A percentile compares a stretch with the other conserved stretches of the same genome.
phyloP scores from a whole-genome alignment of 2,329 filamentous ascomycete genomes.

The Alternaria dauci region DNA sequence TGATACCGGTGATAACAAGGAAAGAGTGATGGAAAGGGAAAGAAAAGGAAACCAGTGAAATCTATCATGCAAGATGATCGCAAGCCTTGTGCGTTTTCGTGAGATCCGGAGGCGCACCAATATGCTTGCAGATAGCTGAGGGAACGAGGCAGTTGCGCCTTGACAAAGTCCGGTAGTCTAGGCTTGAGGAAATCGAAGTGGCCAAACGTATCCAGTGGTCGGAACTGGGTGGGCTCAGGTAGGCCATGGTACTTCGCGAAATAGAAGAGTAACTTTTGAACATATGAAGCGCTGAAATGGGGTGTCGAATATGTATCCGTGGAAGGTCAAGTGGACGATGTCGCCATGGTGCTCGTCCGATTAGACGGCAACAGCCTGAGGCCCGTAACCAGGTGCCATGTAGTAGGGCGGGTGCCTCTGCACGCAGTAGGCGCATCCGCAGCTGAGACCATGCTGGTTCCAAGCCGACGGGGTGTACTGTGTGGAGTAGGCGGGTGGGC shows the following conservation, averaged over 20 bases:
- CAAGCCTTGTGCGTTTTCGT: constrained; percentile 48
- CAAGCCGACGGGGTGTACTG: constrained; percentile 50
- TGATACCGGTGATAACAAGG: constrained; percentile 35
- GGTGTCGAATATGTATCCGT: constrained; percentile 38
- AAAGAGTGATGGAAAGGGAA: constrained; percentile 34
- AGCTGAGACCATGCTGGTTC: constrained; percentile 50
- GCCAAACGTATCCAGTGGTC: constrained; percentile 31
- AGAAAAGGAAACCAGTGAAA: constrained; percentile 33
- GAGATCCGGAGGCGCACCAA: constrained; percentile 47
- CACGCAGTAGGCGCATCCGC: constrained; percentile 50
- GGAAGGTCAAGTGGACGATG: constrained; percentile 17
- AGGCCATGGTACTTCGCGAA: constrained; percentile 24
- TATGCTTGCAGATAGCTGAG: constrained; percentile 49
- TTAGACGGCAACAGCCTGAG: constrained; percentile 50
- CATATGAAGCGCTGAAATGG: constrained; percentile 43
- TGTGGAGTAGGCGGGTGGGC: constrained; percentile 43
- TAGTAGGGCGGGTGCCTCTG: constrained; percentile 51
- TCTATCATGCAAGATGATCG: constrained; percentile 53
- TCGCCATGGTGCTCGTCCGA: constrained; percentile 2
- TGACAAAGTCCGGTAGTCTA: constrained; percentile 28
- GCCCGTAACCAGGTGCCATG: constrained; percentile 50
- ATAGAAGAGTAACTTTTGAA: constrained; percentile 44
- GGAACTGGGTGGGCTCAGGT: constrained; percentile 20
- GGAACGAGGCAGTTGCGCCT: constrained; percentile 37
- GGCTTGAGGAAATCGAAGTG: constrained; percentile 29